Evolutionary conservation across 2,329 filamentous ascomycete species (phyloP), one percentile per base, ranked within the genome.

Genomic region (Boeremia exigua): DNA sequence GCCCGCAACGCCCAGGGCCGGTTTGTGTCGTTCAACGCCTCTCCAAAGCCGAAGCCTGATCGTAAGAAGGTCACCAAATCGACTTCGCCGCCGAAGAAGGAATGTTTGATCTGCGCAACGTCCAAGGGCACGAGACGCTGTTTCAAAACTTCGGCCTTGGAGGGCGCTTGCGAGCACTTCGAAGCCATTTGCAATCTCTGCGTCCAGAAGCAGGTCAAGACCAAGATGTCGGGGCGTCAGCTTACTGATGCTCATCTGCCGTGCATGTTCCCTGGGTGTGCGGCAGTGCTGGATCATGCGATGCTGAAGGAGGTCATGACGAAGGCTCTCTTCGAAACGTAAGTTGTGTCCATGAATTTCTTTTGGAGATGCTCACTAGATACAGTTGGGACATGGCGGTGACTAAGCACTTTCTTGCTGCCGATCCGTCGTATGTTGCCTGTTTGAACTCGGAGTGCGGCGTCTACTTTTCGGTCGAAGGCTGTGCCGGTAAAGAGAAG

Each of bases 331-430:
- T 66, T 65, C 15, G 30, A 58, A 8, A 44, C 29, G 67, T 69
- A 60, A 61, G 63, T 59, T 3, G 8, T 38, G 15, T 19, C 2
- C 5, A 15, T 34, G 15, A 12, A n/a, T 17, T 19, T 17, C 4
- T 3, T 38, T 10, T 19, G 8, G 9, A 12, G 6, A 9, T 6
- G 44, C 55, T 61, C 12, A 61, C 47, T 44, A 14, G 17, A 15
- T 12, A 8, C 25, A 72, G 69, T 2, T 70, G 62, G 51, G 66
- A 71, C 8, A 38, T 39, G 3, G 67, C 66, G 2, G 47, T 69
- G 2, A 39, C 52, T 1, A 62, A 58, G 19, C 46, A 69, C 30
- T 12, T 52, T 39, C 46, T 71, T 10, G 40, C 59, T 11, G 33
- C 44, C 11, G 45, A 43, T 15, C 56, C 60, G 2, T 34, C 39